These are phyloP conservation scores for Pouteria glomerata DNA, from an alignment of 148 eudicot genomes.

Conservation along the genomic window DNA sequence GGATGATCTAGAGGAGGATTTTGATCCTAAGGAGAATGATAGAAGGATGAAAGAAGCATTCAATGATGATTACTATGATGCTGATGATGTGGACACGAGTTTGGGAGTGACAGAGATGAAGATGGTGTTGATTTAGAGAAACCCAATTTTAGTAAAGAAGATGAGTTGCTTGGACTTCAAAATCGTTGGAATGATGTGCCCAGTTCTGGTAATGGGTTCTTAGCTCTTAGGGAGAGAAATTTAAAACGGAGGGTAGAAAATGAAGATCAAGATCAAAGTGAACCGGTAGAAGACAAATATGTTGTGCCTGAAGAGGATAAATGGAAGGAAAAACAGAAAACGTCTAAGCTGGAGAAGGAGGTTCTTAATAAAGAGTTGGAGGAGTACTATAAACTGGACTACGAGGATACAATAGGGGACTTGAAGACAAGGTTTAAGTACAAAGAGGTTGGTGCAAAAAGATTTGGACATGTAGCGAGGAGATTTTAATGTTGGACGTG, in stretches of 20 bases:
- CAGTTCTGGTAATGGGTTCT: slow-evolving; percentile 51
- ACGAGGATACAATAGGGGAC: slow-evolving; percentile 80
- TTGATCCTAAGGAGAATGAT: slow-evolving; percentile 77
- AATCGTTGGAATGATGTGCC: slow-evolving; percentile 65
- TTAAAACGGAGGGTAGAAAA: slow-evolving; percentile 30
- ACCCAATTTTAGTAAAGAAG: slow-evolving; percentile 84
- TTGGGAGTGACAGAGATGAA: slow-evolving; percentile 55
- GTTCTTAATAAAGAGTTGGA: slow-evolving; percentile 62
- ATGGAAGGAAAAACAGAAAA: slow-evolving; percentile 51
- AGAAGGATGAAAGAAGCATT: slow-evolving; percentile 70
- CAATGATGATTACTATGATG: slow-evolving; percentile 60
- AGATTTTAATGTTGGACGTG: slow-evolving; percentile 61
- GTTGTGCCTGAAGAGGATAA: slow-evolving; percentile 32
- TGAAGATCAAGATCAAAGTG: slow-evolving; percentile 17
- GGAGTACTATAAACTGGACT: slow-evolving; percentile 76
- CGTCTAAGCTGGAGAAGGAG: slow-evolving; percentile 41
- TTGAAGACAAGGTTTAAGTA: slow-evolving; percentile 86
- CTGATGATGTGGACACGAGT: slow-evolving; percentile 67
- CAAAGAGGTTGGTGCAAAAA: slow-evolving; percentile 45
- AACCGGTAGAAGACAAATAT: slow-evolving; percentile 17
- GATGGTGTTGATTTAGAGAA: slow-evolving; percentile 55
- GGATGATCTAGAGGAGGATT: slow-evolving; percentile 84
- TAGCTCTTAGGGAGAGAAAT: slow-evolving; percentile 42
- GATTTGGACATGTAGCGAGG: slow-evolving; percentile 57
- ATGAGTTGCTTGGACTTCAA: slow-evolving; percentile 79